Evolutionary conservation across 306 rosid species (phyloP), one percentile per base, ranked within the genome.

Genomic region (Nissolia schottii): DNA sequence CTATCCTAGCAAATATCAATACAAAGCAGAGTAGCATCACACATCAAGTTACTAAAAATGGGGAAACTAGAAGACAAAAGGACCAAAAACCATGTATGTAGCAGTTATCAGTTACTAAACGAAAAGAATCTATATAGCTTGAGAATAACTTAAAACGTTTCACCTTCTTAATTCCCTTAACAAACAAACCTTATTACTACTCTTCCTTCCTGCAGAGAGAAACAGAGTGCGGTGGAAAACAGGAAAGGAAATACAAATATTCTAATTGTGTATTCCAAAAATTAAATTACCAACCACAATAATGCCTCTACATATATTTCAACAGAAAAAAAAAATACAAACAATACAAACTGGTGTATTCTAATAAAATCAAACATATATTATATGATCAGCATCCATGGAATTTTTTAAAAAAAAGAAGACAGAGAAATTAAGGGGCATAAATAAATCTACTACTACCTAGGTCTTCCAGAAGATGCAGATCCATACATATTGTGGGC

Each of bases 401-500:
- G n/a, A n/a, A n/a, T n/a, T n/a, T n/a, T n/a, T n/a, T n/a, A 60
- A 24, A 10, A 18, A 7, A 50, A 48, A 7, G 19, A 14, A 60
- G 13, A n/a, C n/a, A n/a, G n/a, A n/a, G n/a, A n/a, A 15, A 7
- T 1, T 13, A n/a, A 41, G 2, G 11, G 13, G 31, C 4, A 24
- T 12, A 14, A 7, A 34, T 6, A 34, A 34, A 2, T 2, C n/a
- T 35, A 0, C 9, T 16, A 10, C 71, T 77, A 70, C 71, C 82
- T 78, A 51, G 64, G 50, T 65, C 80, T 77, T 41, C 82, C 82
- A 19, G 77, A 60, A 20, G 85, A 64, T 48, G 78, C 59, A 78
- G 86, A 82, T 82, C 80, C 86, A 77, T 67, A 82, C 80, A 78
- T 67, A n/a, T n/a, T n/a, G 46, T 64, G 58, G 1, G 43, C 67